A percentile compares a stretch with the other conserved stretches of the same genome.
These are phyloP conservation scores for Exophiala mesophila DNA, from an alignment of 2,329 filamentous ascomycete genomes.

Conservation along the genomic window DNA sequence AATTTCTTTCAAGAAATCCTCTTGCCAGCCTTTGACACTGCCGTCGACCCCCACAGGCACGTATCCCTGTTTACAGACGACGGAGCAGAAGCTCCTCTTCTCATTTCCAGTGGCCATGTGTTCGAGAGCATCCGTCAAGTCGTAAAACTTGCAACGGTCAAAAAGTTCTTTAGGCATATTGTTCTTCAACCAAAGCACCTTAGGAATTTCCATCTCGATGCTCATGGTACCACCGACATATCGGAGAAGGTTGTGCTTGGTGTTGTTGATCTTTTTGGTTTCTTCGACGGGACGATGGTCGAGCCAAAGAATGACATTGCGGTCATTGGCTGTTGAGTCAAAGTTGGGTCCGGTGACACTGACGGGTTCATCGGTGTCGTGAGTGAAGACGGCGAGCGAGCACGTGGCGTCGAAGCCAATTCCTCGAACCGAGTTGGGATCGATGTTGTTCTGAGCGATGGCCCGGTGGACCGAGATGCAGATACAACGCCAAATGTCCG, in stretches of 20 bases:
- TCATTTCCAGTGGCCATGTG: constrained; percentile 91
- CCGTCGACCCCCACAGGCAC: constrained; percentile 96
- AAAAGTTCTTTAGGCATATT: constrained; percentile 93
- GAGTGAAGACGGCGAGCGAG: constrained; percentile 83
- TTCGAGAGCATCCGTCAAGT: constrained; percentile 85
- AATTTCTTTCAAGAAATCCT: constrained; percentile 83
- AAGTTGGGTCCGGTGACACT: constrained; percentile 87
- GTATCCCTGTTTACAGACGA: constrained; percentile 95
- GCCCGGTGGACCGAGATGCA: constrained; percentile 81
- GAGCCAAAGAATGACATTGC: constrained; percentile 95
- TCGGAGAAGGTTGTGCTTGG: constrained; percentile 83
- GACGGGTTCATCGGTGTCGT: constrained; percentile 85
- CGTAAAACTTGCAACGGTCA: constrained; percentile 92
- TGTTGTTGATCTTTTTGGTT: constrained; percentile 88
- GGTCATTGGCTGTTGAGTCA: constrained; percentile 71
- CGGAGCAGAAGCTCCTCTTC: constrained; percentile 88
- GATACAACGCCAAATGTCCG: constrained; percentile 94
- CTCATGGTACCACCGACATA: constrained; percentile 99
- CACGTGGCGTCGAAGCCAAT: constrained; percentile 99
- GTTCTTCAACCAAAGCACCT: constrained; percentile 97
- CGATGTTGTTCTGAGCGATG: constrained; percentile 73
- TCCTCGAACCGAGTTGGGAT: constrained; percentile 70
- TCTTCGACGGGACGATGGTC: constrained; percentile 90
- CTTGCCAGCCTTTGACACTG: constrained; percentile 96
- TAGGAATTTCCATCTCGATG: constrained; percentile 99